Conservation (phyloP, 2,329 filamentous ascomycete species). For the Fusarium sp. region DNA sequence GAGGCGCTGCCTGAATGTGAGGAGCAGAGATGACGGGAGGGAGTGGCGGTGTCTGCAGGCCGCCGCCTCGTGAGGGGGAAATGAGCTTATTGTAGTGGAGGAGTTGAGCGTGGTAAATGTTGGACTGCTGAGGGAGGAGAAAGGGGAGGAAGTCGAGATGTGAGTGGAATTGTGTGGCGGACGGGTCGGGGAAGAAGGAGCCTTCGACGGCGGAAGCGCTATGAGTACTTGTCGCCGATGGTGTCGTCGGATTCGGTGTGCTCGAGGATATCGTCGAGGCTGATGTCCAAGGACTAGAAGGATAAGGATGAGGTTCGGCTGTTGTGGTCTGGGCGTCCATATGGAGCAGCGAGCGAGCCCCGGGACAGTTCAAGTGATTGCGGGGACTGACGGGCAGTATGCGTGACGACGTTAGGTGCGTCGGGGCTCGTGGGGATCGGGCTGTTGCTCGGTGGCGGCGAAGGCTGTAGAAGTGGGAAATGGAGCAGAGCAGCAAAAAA, state of each 20-base stretch:
- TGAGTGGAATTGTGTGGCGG: constrained; percentile 54
- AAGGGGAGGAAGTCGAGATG: constrained; percentile 69
- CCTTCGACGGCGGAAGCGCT: constrained; percentile 50
- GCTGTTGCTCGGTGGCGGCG: constrained; percentile 36
- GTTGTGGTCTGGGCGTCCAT: constrained; percentile 57
- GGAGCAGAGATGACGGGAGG: constrained; percentile 68
- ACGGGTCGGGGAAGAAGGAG: constrained; percentile 50
- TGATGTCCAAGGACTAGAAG: constrained; percentile 51
- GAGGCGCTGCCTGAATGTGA: constrained; percentile 67
- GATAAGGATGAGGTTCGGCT: constrained; percentile 57
- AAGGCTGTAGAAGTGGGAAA: constrained; percentile 37
- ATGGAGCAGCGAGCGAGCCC: constrained; percentile 54
- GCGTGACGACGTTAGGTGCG: constrained; percentile 43
- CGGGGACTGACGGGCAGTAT: constrained; percentile 42
- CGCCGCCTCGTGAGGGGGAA: constrained; percentile 67
- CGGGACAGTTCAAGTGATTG: constrained; percentile 45
- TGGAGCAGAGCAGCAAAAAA: constrained; percentile 21
- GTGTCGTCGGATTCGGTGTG: constrained; percentile 44
- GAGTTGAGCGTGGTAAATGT: constrained; percentile 72
- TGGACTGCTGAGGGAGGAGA: constrained; percentile 70
- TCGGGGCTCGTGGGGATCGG: constrained; percentile 31
- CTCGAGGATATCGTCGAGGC: constrained; percentile 48
- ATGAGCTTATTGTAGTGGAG: constrained; percentile 76
- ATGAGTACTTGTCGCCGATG: constrained; percentile 47
- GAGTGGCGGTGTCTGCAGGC: constrained; percentile 68